Conservation (phyloP, 495 filamentous ascomycete genomes). For the Apiosordaria backusii region DNA sequence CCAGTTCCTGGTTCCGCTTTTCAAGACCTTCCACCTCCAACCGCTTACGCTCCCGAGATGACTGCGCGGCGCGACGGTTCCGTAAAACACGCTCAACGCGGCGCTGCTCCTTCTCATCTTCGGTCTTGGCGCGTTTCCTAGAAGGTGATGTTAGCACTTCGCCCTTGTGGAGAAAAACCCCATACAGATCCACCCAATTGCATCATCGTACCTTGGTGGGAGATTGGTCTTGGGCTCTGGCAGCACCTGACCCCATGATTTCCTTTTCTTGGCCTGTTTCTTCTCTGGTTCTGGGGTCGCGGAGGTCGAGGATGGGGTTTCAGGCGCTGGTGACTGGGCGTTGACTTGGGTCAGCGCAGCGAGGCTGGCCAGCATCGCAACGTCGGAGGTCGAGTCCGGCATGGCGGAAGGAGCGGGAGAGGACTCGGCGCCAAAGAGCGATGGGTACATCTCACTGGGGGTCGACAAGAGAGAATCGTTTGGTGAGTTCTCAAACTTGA, state of each 20-base stretch:
- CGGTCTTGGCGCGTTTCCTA: slow-evolving; percentile 97
- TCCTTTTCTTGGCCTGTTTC: slow-evolving; percentile 90
- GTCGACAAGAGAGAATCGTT: slow-evolving; percentile 52
- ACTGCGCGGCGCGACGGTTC: slow-evolving; percentile 93
- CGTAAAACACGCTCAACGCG: slow-evolving; percentile 95
- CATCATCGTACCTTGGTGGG: slow-evolving; percentile 71
- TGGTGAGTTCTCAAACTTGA: slow-evolving; percentile 50
- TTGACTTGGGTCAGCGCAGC: slow-evolving; percentile 16
- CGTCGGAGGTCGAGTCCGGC: slow-evolving; percentile 24
- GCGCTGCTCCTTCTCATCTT: slow-evolving; percentile 97
- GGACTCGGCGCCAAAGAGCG: slow-evolving; percentile 42
- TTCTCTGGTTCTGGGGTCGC: slow-evolving; percentile 49
- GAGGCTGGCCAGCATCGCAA: slow-evolving; percentile 7
- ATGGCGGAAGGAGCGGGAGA: slow-evolving; percentile 38
- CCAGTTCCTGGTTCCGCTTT: slow-evolving; percentile 67
- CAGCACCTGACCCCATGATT: slow-evolving; percentile 97
- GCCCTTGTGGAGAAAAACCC: slow-evolving; percentile 4
- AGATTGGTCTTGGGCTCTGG: slow-evolving; percentile 96
- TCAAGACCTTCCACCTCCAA: slow-evolving; percentile 89
- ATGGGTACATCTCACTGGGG: slow-evolving; percentile 48
- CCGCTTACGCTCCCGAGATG: slow-evolving; percentile 91
- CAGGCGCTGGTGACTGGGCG: slow-evolving; percentile 10
- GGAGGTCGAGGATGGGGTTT: slow-evolving; percentile 17
- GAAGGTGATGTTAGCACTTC: slow-evolving; percentile 17
- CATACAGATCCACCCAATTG: slow-evolving; percentile 23